Evolutionary conservation across 2,329 filamentous ascomycete genomes (phyloP), one percentile per base, ranked within the genome.

Genomic region (Trichoderma brevicompactum): DNA sequence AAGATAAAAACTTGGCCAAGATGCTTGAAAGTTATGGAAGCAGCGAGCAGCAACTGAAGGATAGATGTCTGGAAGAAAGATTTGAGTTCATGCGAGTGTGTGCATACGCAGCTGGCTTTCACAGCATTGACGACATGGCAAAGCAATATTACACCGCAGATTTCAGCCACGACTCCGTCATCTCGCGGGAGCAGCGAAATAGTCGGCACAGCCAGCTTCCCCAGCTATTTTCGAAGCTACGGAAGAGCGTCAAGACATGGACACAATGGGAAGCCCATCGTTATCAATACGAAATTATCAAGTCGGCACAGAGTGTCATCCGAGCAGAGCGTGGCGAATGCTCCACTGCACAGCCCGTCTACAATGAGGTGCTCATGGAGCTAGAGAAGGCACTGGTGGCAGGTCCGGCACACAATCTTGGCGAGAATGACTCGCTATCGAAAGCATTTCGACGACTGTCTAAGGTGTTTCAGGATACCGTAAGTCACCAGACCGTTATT

Each of bases 251-350:
- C n/a, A 59, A 41, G 17, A 28, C 34, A 7, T 65, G 63, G 63
- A 56, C 63, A 1, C 63, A 65, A 46, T 65, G 63, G 63, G 63
- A 65, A 48, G 54, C 63, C 2, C 63, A 65, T 43, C 50, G 63
- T 3, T 65, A 65, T 54, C 63, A 65, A 34, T 59, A 59, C 23
- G 63, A 65, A 46, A 52, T 60, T 13, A 60, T 65, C 3, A 65
- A 65, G 48, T 65, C 63, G 2, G 63, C 63, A 2, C 50, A 65
- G n/a, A 65, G 43, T 15, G 48, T 65, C 12, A 56, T 59, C 5
- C 54, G 54, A 10, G n/a, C 36, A 7, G 63, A 65, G 54, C 40
- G 44, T 5, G 23, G 17, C 17, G 17, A 12, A 3, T 13, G 3
- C 9, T 10, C 8, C 12, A 23, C 17, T 3, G 7, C 44, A 46